Percentiles rank a stretch among this genome's conserved stretches.
These are phyloP conservation scores for Pseudisothecium myosuroides DNA, from an alignment of 225 moss, liverwort and hornwort species.

Conservation along the genomic window DNA sequence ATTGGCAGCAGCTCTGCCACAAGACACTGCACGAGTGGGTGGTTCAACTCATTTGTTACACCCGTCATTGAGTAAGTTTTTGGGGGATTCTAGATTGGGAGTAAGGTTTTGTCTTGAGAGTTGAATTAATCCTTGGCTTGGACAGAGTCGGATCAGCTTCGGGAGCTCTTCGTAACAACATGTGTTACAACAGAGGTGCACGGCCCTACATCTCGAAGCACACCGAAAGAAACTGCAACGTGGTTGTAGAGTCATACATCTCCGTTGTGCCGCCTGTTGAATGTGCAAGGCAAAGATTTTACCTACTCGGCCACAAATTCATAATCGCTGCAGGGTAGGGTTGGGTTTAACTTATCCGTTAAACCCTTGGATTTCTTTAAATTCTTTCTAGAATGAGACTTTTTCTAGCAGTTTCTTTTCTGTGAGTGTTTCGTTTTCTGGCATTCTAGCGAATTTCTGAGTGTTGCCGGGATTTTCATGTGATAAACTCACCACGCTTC, in stretches of 20 bases:
- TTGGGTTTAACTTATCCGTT: background rate
- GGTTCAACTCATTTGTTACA: background rate
- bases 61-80: background rate
- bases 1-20: background rate
- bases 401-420: background rate
- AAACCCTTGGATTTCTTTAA: background rate
- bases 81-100: background rate
- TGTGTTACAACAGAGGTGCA: constrained; percentile 14
- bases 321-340: background rate
- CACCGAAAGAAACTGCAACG: background rate
- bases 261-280: constrained; percentile 18
- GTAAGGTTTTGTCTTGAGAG: background rate
- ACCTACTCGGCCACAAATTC: background rate
- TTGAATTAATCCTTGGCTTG: background rate
- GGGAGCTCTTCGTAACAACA: background rate
- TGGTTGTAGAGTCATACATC: constrained; percentile 44
- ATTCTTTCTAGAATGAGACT: background rate
- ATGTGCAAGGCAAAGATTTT: background rate
- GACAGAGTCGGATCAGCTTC: background rate
- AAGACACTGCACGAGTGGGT: background rate
- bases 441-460: background rate
- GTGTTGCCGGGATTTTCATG: background rate
- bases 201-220: constrained; percentile 8
- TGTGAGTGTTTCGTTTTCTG: background rate
- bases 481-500: background rate